Evolutionary conservation across 169 alveolate genomes (phyloP).

Genomic region (Condylostoma magnum): DNA sequence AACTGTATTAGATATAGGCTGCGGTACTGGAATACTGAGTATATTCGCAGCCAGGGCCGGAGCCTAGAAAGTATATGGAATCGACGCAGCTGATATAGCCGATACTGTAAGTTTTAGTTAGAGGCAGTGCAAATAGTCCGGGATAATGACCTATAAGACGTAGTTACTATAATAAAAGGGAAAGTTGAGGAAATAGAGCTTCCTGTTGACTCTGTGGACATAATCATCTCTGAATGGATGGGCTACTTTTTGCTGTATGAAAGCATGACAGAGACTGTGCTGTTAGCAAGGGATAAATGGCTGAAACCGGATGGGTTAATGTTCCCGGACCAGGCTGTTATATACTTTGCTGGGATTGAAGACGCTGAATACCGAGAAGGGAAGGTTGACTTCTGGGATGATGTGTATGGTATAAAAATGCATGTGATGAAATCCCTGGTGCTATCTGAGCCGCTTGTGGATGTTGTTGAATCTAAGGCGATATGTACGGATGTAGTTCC

Average conservation of each 20-base stretch:
- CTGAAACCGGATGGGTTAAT: slow-evolving; percentile 86
- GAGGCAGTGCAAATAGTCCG: slow-evolving; percentile 73
- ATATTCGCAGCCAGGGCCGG: slow-evolving; percentile 88
- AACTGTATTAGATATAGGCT: slow-evolving; percentile 87
- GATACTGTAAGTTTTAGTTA: slow-evolving; percentile 93
- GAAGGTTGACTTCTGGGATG: slow-evolving; percentile 94
- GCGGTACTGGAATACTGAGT: slow-evolving; percentile 86
- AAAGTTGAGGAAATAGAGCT: slow-evolving; percentile 76
- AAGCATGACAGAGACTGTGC: slow-evolving; percentile 82
- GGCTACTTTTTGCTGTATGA: slow-evolving; percentile 87
- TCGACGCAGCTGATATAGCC: slow-evolving; percentile 95
- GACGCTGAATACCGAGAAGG: slow-evolving; percentile 94
- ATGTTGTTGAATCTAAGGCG: slow-evolving; percentile 6
- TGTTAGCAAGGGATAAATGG: slow-evolving; percentile 85
- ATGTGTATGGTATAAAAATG: slow-evolving; percentile 92
- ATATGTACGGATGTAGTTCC: too few species aligned
- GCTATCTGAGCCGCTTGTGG: not conserved
- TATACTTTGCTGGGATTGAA: slow-evolving; percentile 95
- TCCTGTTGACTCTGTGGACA: slow-evolving; percentile 62
- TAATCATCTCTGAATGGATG: slow-evolving; percentile 88
- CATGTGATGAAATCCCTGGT: slow-evolving; percentile 72
- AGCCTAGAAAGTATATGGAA: slow-evolving; percentile 89
- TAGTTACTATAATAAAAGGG: slow-evolving; percentile 61
- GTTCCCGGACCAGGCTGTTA: slow-evolving; percentile 94
- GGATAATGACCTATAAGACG: slow-evolving; percentile 61